These are phyloP conservation scores for Clathrus columnatus DNA, from an alignment of 768 basidiomycete species.

Conservation along the genomic window DNA sequence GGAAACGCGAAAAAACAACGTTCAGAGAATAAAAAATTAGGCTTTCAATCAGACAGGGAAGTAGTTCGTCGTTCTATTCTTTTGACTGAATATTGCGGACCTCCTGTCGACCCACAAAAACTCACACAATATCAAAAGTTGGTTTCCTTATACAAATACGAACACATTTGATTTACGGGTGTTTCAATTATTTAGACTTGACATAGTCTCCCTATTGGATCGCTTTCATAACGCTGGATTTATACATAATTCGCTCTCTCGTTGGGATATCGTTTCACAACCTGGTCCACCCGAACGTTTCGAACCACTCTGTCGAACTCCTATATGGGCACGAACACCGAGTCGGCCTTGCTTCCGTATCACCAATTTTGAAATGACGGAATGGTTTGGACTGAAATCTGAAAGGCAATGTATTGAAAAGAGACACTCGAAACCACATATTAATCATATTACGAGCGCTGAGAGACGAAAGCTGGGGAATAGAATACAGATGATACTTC, in stretches of 20 bases:
- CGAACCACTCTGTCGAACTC: background rate
- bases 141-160: background rate
- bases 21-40: background rate
- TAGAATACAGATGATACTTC: background rate
- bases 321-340: background rate
- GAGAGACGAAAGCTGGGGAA: background rate
- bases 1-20: too few species aligned
- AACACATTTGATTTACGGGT: too few species aligned
- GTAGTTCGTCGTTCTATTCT: background rate
- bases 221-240: background rate
- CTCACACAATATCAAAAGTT: slow-evolving; percentile 3
- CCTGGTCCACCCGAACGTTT: background rate
- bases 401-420: background rate
- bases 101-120: background rate
- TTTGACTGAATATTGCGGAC: slow-evolving; percentile 2
- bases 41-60: background rate
- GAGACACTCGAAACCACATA: background rate
- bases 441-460: background rate
- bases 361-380: background rate
- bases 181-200: too few species aligned
- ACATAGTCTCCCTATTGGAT: background rate
- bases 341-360: background rate
- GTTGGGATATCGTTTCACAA: too few species aligned
- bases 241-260: too few species aligned
- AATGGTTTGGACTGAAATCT: background rate